Evolutionary conservation across 768 basidiomycete species (phyloP), one percentile per base, ranked within the genome.

Genomic region (Grammothele lineata): DNA sequence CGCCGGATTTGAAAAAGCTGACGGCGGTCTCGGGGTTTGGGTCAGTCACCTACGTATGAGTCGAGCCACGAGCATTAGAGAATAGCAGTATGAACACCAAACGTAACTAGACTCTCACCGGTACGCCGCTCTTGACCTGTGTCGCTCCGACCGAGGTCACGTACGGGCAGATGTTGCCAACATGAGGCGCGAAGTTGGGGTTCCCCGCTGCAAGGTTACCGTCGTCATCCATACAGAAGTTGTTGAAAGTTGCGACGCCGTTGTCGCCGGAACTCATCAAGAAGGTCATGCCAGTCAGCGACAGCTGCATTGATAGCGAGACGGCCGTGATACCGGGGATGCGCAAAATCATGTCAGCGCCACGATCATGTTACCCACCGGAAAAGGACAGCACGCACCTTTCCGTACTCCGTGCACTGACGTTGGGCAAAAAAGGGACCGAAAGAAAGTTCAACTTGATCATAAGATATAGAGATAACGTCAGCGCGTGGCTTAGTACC

Each of bases 351-450:
- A n/a, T n/a, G n/a, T n/a, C n/a, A n/a, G n/a, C n/a, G n/a, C n/a
- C n/a, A n/a, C n/a, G n/a, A n/a, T n/a, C n/a, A n/a, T n/a, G n/a
- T n/a, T n/a, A n/a, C n/a, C n/a, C n/a, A n/a, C n/a, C n/a, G n/a
- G n/a, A n/a, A n/a, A 30, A 30, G 8, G 27, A 30, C 7, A 7
- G 27, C 7, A 33, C 49, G 10, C 17, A 51, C 50, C 45, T 74
- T 74, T 25, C 62, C 73, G 43, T 71, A 73, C 49, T 75, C 74
- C 3, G 61, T 51, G 52, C 71, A 74, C 41, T 73, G 70, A 17
- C 72, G 62, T 24, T 30, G 27, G 8, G 56, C 40, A 61, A 58
- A 1, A 44, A 17, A 50, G 15, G 27, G 5, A 33, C 27, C 42
- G 5, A 9, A 9, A 17, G 10, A 14, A 11, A 24, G n/a, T 14